Percentiles rank a stretch among this genome's conserved stretches.
phyloP scores from a whole-genome alignment of 2,329 filamentous ascomycete genomes.

The Aspergillus ruber region DNA sequence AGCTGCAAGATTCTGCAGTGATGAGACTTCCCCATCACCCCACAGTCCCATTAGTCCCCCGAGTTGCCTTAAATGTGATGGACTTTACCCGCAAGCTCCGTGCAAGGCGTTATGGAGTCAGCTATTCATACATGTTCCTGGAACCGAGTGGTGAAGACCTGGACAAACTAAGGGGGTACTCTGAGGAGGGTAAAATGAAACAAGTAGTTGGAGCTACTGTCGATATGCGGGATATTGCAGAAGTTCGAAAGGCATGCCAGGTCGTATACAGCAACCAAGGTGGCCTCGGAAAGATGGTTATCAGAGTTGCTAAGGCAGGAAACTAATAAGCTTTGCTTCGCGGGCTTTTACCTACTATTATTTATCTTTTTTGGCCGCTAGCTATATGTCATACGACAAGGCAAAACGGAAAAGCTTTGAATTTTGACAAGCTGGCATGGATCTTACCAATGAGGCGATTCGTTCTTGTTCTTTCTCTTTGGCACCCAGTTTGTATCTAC shows the following conservation, averaged over 20 bases:
- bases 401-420: too few relatives aligned
- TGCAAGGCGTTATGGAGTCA: constrained; percentile 41
- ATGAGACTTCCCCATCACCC: constrained; percentile 20
- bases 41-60: constrained; percentile 17
- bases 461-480: too few relatives aligned
- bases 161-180: constrained; percentile 35
- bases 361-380: too few relatives aligned
- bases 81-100: constrained; percentile 37
- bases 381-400: too few relatives aligned
- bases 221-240: constrained; percentile 39
- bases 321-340: neutral
- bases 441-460: too few relatives aligned
- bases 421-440: too few relatives aligned
- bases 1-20: constrained; percentile 26
- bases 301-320: constrained; percentile 10
- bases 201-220: constrained; percentile 39
- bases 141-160: constrained; percentile 37
- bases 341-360: too few relatives aligned
- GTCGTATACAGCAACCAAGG: constrained; percentile 38
- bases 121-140: constrained; percentile 43
- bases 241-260: constrained; percentile 37
- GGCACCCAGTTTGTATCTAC: too few relatives aligned
- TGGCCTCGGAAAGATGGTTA: constrained; percentile 40
- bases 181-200: constrained; percentile 41
- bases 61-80: constrained; percentile 23